These are phyloP conservation scores for Micractinium sp. DNA, from an alignment of 139 green algal genomes.

Conservation along the genomic window DNA sequence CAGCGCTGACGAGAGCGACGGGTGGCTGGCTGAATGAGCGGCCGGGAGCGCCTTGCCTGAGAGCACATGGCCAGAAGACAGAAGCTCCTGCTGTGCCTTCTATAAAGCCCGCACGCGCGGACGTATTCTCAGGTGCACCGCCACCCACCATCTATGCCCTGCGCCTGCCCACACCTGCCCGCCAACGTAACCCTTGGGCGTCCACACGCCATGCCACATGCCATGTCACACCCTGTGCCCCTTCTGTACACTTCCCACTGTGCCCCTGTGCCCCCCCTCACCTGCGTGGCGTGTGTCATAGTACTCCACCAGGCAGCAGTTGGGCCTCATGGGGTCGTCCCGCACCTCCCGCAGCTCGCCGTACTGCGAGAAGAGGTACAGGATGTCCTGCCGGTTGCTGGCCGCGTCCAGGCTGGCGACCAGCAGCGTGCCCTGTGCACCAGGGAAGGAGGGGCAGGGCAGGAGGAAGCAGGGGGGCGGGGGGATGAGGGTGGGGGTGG, in stretches of 20 bases:
- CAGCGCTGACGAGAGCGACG: too few relatives aligned
- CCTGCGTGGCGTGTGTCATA: slow-evolving; percentile 76
- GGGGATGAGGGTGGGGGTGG: too few relatives aligned
- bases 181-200: too few relatives aligned
- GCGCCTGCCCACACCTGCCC: too few relatives aligned
- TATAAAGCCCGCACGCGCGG: too few relatives aligned
- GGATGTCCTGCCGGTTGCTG: slow-evolving; percentile 75
- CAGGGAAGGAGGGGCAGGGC: not conserved
- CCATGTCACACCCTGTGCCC: too few relatives aligned
- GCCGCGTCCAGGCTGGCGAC: slow-evolving; percentile 83
- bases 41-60: too few relatives aligned
- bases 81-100: too few relatives aligned
- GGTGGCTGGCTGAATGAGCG: too few relatives aligned
- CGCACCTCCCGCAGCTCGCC: slow-evolving; percentile 81
- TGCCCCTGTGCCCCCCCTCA: not conserved
- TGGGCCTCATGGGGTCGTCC: slow-evolving; percentile 12
- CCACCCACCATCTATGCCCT: too few relatives aligned
- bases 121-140: too few relatives aligned
- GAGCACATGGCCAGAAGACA: not conserved
- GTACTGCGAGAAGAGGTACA: slow-evolving; percentile 80
- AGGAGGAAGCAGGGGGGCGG: not conserved
- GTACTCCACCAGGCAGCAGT: slow-evolving; percentile 82
- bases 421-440: slow-evolving; percentile 78
- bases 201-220: too few relatives aligned
- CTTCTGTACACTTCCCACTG: not conserved